Evolutionary conservation across 2,329 filamentous ascomycete species (phyloP), one percentile per base, ranked within the genome.

Genomic region (Samsoniella hepiali): DNA sequence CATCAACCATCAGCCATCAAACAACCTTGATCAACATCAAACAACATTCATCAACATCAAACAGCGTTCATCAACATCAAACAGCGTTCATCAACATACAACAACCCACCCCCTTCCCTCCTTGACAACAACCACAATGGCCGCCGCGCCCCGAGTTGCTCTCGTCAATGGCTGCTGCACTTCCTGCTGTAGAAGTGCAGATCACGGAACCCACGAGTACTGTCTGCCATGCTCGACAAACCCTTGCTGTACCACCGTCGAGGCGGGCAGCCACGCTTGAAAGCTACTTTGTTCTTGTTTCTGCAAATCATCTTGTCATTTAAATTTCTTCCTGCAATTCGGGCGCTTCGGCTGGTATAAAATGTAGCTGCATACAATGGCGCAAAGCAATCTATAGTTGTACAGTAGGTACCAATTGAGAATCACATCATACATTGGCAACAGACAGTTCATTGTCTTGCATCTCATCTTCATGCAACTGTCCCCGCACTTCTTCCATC

Each of bases 121-220:
- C 3, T n/a, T 40, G 27, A 27, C 29, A 45, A 32, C 13, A 44
- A 38, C 31, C 62, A 58, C 34, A n/a, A 65, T 67, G 65, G 62
- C 64, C 54, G 50, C 34, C 55, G 29, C 62, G 55, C 27, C 59
- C 5, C 40, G 32, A 7, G 11, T 13, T 11, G 22, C 53, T 60
- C 64, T 65, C 8, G 64, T 65, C 56, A 65, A 66, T 31, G 31
- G 60, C 32, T 74, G 73, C 64, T 76, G 74, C 68, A 63, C 69
- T 10, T 65, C 61, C 38, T 76, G 74, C 67, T 76, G 74, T 65
- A 69, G 67, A 31, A 69, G 73, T 31, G 66, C 66, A 27, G 72
- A 75, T 63, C 64, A 69, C 29, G 73, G 74, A 53, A 70, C 62
- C 9, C 73, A 75, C 64, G 74, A 75, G 50, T 74, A 69, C 64